Conservation (phyloP, 306 rosid species). For the Ormosia emarginata region DNA sequence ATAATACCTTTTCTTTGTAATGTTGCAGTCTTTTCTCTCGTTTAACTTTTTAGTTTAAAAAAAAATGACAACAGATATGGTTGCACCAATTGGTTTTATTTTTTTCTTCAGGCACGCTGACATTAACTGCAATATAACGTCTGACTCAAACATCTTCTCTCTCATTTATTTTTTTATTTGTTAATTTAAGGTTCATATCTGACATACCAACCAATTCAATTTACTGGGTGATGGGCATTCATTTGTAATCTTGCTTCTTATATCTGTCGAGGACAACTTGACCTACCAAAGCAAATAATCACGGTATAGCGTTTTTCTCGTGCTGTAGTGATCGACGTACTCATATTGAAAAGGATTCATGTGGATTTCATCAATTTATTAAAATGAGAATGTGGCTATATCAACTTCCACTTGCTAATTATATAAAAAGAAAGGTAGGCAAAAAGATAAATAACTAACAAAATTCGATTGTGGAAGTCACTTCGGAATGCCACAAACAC, state of each 20-base stretch:
- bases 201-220: background rate
- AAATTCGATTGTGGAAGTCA: background rate
- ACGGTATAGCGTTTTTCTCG: conserved; percentile 20
- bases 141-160: background rate
- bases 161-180: background rate
- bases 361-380: background rate
- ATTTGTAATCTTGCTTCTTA: conserved; percentile 12
- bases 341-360: background rate
- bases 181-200: background rate
- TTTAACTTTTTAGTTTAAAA: too few species aligned
- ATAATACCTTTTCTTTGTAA: too few species aligned
- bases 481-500: conserved; percentile 12
- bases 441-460: conserved; percentile 19
- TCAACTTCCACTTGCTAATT: conserved; percentile 27
- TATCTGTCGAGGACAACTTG: conserved; percentile 25
- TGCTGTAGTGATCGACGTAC: conserved; percentile 9
- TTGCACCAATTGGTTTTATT: background rate
- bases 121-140: background rate
- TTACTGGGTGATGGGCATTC: background rate
- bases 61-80: too few species aligned
- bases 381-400: background rate
- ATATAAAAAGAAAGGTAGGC: conserved; percentile 23
- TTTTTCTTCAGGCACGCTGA: background rate
- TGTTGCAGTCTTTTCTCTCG: too few species aligned
- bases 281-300: conserved; percentile 32